A percentile compares a stretch with the other conserved stretches of the same genome.
These are phyloP conservation scores for Arachis stenosperma DNA, from an alignment of 306 rosid genomes.

Conservation along the genomic window DNA sequence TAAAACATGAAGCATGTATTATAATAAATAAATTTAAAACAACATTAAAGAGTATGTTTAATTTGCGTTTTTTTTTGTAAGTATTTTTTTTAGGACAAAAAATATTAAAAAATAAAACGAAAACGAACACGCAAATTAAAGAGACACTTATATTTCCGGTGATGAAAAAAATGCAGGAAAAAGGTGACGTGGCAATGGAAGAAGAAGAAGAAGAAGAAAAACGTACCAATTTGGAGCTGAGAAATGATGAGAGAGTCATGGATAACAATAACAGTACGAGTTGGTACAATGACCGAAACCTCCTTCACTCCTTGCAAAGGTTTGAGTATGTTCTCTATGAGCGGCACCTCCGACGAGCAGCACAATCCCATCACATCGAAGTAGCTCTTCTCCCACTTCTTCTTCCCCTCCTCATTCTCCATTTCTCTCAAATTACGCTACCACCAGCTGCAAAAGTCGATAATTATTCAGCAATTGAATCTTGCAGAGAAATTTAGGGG, in stretches of 20 bases:
- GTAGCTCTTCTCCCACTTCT: constrained; percentile 69
- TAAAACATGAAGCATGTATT: too few relatives aligned
- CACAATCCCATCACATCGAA: constrained; percentile 90
- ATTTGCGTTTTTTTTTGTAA: too few relatives aligned
- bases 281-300: constrained; percentile 69
- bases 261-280: constrained; percentile 84
- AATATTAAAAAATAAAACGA: too few relatives aligned
- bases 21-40: too few relatives aligned
- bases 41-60: too few relatives aligned
- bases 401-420: constrained; percentile 22
- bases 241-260: constrained; percentile 74
- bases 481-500: too few relatives aligned
- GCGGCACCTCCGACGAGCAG: constrained; percentile 83
- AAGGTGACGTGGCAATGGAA: not conserved
- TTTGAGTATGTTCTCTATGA: constrained; percentile 69
- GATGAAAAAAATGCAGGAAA: not conserved
- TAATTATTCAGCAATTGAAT: too few relatives aligned
- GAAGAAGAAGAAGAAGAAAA: not conserved
- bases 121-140: too few relatives aligned
- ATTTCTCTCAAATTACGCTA: too few relatives aligned
- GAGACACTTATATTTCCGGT: too few relatives aligned
- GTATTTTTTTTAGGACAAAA: too few relatives aligned
- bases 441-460: too few relatives aligned
- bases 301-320: constrained; percentile 72
- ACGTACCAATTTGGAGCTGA: constrained; percentile 77